Conservation (phyloP, 306 rosid genomes). For the Dryas alaskensis region DNA sequence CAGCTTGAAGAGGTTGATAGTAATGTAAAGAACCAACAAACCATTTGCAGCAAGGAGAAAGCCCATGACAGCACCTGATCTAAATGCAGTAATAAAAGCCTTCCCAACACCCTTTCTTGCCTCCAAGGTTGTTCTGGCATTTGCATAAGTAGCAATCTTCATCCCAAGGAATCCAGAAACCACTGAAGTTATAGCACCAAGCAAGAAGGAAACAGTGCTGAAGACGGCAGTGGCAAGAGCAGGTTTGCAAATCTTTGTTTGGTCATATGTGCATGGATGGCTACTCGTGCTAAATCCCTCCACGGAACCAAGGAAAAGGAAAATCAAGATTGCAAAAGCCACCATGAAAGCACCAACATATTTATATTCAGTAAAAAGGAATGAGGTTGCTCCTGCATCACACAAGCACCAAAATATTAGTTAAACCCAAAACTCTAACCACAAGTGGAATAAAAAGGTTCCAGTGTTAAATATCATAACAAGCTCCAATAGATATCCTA, state of each 20-base stretch:
- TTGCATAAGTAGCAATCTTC: conserved; percentile 95
- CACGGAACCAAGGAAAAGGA: conserved; percentile 92
- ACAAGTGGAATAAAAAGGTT: background rate
- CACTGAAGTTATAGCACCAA: conserved; percentile 82
- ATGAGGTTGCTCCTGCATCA: conserved; percentile 83
- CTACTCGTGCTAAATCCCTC: conserved; percentile 82
- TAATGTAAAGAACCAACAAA: conserved; percentile 76
- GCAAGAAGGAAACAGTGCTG: conserved; percentile 77
- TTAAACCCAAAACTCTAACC: conserved; percentile 9
- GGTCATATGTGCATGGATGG: conserved; percentile 61
- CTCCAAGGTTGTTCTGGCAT: conserved; percentile 91
- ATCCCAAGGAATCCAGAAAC: conserved; percentile 94
- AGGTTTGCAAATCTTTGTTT: conserved; percentile 69
- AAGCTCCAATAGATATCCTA: too few relatives aligned
- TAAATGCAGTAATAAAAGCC: conserved; percentile 84
- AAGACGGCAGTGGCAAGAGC: conserved; percentile 86
- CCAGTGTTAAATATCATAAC: too few relatives aligned
- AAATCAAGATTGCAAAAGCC: conserved; percentile 78
- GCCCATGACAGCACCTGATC: conserved; percentile 99
- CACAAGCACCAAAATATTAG: conserved; percentile 29
- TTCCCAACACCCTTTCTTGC: conserved; percentile 96
- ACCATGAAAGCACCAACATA: conserved; percentile 87
- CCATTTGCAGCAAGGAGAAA: conserved; percentile 95
- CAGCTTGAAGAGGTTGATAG: conserved; percentile 71
- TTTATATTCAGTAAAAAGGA: conserved; percentile 77